Conservation (phyloP, 352 stramenopile species). For the Blastocystis sp. region DNA sequence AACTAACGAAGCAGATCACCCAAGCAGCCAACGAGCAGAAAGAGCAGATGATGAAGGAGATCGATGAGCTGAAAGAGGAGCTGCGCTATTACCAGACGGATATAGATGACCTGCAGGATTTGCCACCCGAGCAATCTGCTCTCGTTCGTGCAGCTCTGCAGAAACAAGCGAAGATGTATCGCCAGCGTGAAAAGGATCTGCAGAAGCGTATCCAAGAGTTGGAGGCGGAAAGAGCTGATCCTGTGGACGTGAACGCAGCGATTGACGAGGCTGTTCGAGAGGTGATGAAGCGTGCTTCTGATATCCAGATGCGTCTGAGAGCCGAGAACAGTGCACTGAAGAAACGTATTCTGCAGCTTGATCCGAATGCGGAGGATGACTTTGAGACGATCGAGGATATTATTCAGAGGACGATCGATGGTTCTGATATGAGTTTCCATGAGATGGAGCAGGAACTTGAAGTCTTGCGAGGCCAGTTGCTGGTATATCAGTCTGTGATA, state of each 20-base stretch:
- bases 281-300: slow-evolving; percentile 14
- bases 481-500: neutral
- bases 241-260: neutral
- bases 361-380: neutral
- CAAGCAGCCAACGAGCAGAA: neutral
- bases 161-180: slow-evolving; percentile 47
- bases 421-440: neutral
- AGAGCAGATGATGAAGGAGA: slow-evolving; percentile 11
- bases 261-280: slow-evolving; percentile 48
- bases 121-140: neutral
- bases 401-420: neutral
- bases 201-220: slow-evolving; percentile 44
- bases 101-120: neutral
- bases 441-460: slow-evolving; percentile 28
- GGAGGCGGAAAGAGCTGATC: neutral
- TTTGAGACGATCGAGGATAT: slow-evolving; percentile 57
- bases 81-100: neutral
- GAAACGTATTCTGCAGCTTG: neutral
- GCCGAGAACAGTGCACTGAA: slow-evolving; percentile 21
- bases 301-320: slow-evolving; percentile 36
- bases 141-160: neutral
- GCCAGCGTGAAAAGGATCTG: slow-evolving; percentile 30
- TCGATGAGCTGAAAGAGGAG: neutral
- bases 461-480: neutral
- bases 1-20: neutral